Evolutionary conservation across 2,329 filamentous ascomycete genomes (phyloP).

Genomic region (Penicillium sp.): DNA sequence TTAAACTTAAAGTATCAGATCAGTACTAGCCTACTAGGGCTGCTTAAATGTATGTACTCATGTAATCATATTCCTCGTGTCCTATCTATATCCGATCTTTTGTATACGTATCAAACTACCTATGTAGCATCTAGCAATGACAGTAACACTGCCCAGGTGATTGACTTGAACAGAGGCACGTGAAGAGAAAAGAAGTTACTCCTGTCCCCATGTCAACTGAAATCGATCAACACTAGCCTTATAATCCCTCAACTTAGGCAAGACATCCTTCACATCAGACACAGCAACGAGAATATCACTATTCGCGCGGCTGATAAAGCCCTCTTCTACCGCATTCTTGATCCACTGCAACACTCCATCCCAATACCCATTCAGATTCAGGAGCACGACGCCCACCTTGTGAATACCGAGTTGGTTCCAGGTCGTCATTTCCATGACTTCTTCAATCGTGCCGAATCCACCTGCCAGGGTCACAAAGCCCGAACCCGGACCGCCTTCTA

Average conservation of each 20-base stretch:
- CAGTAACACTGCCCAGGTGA: neutral
- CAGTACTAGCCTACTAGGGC: too few relatives aligned
- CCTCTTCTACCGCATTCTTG: conserved; percentile 65
- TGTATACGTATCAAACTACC: neutral
- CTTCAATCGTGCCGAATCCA: conserved; percentile 93
- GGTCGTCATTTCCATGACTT: conserved; percentile 86
- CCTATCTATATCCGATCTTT: neutral
- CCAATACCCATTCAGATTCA: conserved; percentile 90
- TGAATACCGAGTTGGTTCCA: conserved; percentile 99
- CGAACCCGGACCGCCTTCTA: conserved; percentile 73
- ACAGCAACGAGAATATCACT: conserved; percentile 76
- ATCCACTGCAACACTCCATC: conserved; percentile 83
- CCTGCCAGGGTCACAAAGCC: conserved; percentile 87
- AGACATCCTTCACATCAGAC: conserved; percentile 65
- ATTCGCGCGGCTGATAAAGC: conserved; percentile 71
- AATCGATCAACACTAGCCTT: conserved; percentile 69
- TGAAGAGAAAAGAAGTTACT: conserved; percentile 41
- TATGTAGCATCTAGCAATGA: neutral
- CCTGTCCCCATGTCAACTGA: conserved; percentile 74
- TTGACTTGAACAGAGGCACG: neutral
- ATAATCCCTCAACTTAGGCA: conserved; percentile 69
- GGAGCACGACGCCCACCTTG: conserved; percentile 69
- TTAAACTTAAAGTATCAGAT: neutral
- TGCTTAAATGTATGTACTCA: neutral
- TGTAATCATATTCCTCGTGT: conserved; percentile 6